Evolutionary conservation across 768 basidiomycete species (phyloP).

Genomic region (Erythrobasidium yunnanense): DNA sequence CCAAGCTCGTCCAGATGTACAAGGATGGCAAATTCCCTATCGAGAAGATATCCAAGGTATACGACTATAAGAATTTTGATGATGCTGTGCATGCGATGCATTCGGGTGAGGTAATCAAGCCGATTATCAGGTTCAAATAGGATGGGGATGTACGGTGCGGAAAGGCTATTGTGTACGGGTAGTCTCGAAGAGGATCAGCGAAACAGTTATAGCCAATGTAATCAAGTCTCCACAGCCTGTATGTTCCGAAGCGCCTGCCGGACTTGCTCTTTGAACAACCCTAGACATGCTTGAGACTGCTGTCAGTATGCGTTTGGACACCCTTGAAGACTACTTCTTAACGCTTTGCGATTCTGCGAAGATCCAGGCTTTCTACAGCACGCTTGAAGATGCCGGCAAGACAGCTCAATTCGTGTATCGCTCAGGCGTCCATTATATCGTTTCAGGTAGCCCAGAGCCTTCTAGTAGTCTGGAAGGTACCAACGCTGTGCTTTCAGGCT

Average conservation of each 20-base stretch:
- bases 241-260: too few species aligned
- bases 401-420: conserved; percentile 8
- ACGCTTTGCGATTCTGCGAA: background rate
- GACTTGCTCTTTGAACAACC: too few species aligned
- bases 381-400: conserved; percentile 1
- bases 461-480: background rate
- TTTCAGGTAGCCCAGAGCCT: conserved; percentile 1
- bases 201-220: too few species aligned
- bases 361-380: background rate
- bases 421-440: conserved; percentile 14
- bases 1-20: conserved; percentile 33
- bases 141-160: too few species aligned
- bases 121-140: conserved; percentile 20
- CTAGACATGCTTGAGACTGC: background rate
- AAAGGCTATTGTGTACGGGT: too few species aligned
- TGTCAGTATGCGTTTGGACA: background rate
- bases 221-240: too few species aligned
- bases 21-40: conserved; percentile 38
- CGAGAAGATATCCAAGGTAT: conserved; percentile 35
- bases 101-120: conserved; percentile 24
- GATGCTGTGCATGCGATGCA: conserved; percentile 34
- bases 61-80: conserved; percentile 35
- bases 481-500: conserved; percentile 1
- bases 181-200: too few species aligned
- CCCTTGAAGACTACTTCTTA: background rate